These are phyloP conservation scores for Raphanus hybrid DNA, from an alignment of 441 rosid genomes.

Conservation along the genomic window DNA sequence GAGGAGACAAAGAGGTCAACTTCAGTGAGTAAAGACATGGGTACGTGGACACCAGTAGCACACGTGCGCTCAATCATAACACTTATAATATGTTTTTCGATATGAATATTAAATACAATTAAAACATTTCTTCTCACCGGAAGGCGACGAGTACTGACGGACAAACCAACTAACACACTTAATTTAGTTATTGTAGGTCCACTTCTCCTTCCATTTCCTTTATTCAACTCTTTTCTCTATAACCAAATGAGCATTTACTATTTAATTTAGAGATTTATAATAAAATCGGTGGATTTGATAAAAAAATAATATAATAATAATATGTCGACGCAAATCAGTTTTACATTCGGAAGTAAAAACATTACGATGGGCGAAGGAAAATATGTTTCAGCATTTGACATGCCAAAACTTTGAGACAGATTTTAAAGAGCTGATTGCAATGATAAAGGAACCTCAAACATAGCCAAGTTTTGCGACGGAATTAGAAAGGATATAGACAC, in stretches of 20 bases:
- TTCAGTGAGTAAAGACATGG: constrained; percentile 52
- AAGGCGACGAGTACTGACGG: constrained; percentile 33
- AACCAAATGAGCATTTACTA: not conserved
- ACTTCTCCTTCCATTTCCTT: constrained; percentile 11
- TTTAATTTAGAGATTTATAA: not conserved
- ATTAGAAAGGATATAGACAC: no score
- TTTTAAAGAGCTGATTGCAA: no score
- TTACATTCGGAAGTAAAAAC: no score
- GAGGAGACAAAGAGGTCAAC: no score
- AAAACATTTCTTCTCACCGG: constrained; percentile 4
- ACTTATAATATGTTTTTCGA: not conserved
- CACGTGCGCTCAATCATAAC: constrained; percentile 76
- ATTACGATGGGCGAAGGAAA: no score
- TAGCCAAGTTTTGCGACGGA: no score
- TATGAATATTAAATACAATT: not conserved
- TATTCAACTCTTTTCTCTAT: constrained; percentile 7
- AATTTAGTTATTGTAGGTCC: constrained; percentile 12
- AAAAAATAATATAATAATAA: no score
- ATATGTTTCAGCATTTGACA: no score
- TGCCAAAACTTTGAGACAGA: no score
- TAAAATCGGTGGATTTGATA: no score
- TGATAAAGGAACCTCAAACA: no score
- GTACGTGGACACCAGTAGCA: constrained; percentile 62
- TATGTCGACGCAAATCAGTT: no score
- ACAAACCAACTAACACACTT: constrained; percentile 47